phyloP scores from a whole-genome alignment of 371 early-diverging fungal genomes.

The Apophysomyces sp. region DNA sequence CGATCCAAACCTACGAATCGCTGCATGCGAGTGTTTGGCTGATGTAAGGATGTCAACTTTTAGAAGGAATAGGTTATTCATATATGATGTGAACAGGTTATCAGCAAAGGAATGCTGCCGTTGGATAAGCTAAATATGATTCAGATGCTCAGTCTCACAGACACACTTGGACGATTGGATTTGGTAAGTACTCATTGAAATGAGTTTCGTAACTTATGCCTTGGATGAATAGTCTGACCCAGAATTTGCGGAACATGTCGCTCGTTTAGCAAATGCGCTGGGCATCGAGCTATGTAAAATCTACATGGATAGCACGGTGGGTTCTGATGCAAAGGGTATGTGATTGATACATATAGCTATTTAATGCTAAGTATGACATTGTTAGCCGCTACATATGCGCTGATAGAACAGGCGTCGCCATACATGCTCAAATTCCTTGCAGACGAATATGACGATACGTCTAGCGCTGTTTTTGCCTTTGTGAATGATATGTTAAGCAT shows the following conservation, averaged over 20 bases:
- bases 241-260: constrained; percentile 82
- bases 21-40: constrained; percentile 81
- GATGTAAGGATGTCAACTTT: constrained; percentile 38
- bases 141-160: constrained; percentile 73
- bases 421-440: constrained; percentile 70
- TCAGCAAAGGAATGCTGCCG: constrained; percentile 1
- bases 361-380: background rate
- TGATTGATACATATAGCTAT: no score
- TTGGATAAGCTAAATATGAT: constrained; percentile 75
- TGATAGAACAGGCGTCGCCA: constrained; percentile 68
- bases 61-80: background rate
- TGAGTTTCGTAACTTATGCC: background rate
- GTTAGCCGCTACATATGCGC: constrained; percentile 33
- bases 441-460: constrained; percentile 84
- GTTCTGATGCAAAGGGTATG: constrained; percentile 41
- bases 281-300: constrained; percentile 84
- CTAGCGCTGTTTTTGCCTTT: constrained; percentile 72
- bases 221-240: constrained; percentile 52
- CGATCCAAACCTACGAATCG: constrained; percentile 57
- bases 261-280: constrained; percentile 77
- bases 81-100: background rate
- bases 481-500: constrained; percentile 69
- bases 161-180: constrained; percentile 58
- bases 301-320: constrained; percentile 58
- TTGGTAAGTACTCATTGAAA: constrained; percentile 29